phyloP scores from a whole-genome alignment of 345 rosid species.

The Cardamine resedifolia region DNA sequence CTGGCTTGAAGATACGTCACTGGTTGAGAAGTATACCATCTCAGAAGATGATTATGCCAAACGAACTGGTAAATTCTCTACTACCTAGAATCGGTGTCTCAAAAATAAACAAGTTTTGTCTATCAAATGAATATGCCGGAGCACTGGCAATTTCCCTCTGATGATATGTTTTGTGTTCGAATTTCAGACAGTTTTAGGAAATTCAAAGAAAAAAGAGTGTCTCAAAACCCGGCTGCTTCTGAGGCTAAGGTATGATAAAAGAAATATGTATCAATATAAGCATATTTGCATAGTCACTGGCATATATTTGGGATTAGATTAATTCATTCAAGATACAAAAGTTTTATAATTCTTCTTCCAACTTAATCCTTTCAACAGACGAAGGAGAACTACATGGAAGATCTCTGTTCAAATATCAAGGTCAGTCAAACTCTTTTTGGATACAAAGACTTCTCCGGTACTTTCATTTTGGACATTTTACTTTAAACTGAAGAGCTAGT shows the following conservation, averaged over 20 bases:
- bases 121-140: not conserved
- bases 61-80: slow-evolving; percentile 47
- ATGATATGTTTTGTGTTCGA: slow-evolving; percentile 15
- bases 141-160: not conserved
- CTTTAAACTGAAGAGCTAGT: slow-evolving; percentile 14
- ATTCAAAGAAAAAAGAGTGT: slow-evolving; percentile 65
- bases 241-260: slow-evolving; percentile 53
- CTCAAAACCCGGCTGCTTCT: slow-evolving; percentile 65
- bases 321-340: not conserved
- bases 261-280: not conserved
- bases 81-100: not conserved
- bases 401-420: slow-evolving; percentile 67
- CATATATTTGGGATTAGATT: slow-evolving; percentile 1
- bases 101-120: not conserved
- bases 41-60: slow-evolving; percentile 84
- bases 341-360: slow-evolving; percentile 12
- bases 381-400: slow-evolving; percentile 68
- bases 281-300: not conserved
- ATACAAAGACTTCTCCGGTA: not conserved
- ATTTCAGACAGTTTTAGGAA: slow-evolving; percentile 76
- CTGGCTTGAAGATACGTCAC: slow-evolving; percentile 91
- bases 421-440: slow-evolving; percentile 40
- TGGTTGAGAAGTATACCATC: slow-evolving; percentile 78
- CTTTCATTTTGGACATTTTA: not conserved
- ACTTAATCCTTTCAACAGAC: slow-evolving; percentile 43